Evolutionary conservation across 1,139 yeast genomes (phyloP), one percentile per base, ranked within the genome.

Genomic region (Geotrichum cucujoidarum): DNA sequence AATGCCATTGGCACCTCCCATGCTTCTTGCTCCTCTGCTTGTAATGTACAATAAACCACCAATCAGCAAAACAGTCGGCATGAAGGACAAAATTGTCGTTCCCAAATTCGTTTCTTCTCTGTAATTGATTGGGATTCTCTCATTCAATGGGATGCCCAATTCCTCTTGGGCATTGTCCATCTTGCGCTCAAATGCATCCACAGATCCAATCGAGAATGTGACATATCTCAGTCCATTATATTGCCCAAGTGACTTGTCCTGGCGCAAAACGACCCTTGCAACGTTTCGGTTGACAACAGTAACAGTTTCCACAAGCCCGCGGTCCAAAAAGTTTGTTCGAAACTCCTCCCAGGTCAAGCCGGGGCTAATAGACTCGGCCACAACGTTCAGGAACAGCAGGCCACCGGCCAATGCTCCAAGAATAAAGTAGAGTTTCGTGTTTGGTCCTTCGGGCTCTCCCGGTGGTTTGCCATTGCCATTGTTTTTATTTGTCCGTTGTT

Each of bases 331-430:
- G 53, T 80, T 78, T 17, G 82, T 76, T 56, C 88, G 83, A 71
- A 92, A 90, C 65, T 88, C 95, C 66, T 92, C 97, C 78, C 89
- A 88, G 0, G 96, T 83, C 49, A 90, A 69, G 52, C 62, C 67
- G 32, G 60, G 54, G 35, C 44, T 24, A 7, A 38, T 22, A 2
- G 48, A 40, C 32, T 40, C 49, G 13, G 40, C 37, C 7, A 25
- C 22, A 20, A 44, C 17, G 38, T 49, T 47, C 27, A 47, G 11
- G 10, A 51, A 22, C 11, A 51, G 6, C 14, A 43, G n/a, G 3
- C 40, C 36, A 8, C 38, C 48, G 2, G 44, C 38, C 5, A 43
- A 18, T 4, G 43, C 40, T 11, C 43, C 48, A 11, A 45, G 27
- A 6, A 30, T 25, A 8, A 43, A 10, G 18, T 29, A 47, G 17